Conservation (phyloP, 306 rosid genomes). For the Amphicarpaea edgeworthii region DNA sequence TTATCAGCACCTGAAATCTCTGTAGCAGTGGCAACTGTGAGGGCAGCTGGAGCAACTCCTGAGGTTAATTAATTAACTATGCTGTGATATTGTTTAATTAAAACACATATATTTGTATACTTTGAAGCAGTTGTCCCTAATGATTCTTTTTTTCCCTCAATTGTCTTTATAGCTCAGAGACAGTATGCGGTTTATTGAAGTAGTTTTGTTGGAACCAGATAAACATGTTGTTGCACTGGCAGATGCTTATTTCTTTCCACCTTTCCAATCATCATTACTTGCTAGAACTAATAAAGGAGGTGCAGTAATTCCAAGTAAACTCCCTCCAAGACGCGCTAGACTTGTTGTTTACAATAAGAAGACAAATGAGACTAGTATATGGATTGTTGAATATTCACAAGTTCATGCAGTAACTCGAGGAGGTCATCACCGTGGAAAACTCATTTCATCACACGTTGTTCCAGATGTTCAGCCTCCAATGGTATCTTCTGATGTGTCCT, state of each 20-base stretch:
- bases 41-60: constrained; percentile 88
- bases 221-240: constrained; percentile 86
- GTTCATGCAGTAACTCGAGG: constrained; percentile 94
- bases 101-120: background rate
- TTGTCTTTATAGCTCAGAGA: constrained; percentile 69
- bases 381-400: constrained; percentile 79
- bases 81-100: constrained; percentile 1
- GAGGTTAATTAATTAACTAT: constrained; percentile 65
- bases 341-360: constrained; percentile 74
- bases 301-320: constrained; percentile 71
- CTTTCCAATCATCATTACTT: constrained; percentile 85
- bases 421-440: constrained; percentile 90
- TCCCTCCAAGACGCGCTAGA: constrained; percentile 84
- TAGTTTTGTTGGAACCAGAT: constrained; percentile 73
- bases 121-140: constrained; percentile 24
- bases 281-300: constrained; percentile 81
- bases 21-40: constrained; percentile 86
- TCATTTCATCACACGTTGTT: constrained; percentile 71
- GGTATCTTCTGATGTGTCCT: constrained; percentile 48
- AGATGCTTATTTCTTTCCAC: constrained; percentile 90
- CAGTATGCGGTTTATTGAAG: constrained; percentile 83
- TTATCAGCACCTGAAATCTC: constrained; percentile 81
- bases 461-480: constrained; percentile 91
- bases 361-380: constrained; percentile 74
- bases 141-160: background rate